Conservation (phyloP, 805 yeast species). For the Cyberlindnera mycetangii region DNA sequence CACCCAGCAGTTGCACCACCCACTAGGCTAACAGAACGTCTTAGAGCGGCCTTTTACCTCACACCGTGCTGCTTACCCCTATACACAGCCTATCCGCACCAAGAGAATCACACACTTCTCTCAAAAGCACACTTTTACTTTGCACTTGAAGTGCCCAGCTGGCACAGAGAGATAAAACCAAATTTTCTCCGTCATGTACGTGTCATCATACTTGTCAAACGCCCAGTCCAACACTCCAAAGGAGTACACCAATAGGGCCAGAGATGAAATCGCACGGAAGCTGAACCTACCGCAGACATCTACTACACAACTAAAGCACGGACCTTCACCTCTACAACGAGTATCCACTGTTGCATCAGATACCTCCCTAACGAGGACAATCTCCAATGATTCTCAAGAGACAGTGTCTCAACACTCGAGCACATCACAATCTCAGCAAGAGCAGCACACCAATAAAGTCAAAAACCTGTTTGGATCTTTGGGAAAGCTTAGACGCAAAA, state of each 20-base stretch:
- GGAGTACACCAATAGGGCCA: slow-evolving; percentile 30
- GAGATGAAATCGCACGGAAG: slow-evolving; percentile 29
- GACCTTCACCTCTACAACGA: slow-evolving; percentile 29
- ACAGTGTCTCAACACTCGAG: slow-evolving; percentile 13
- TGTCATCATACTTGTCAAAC: slow-evolving; percentile 21
- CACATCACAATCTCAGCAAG: background rate
- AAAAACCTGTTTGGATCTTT: slow-evolving; percentile 13
- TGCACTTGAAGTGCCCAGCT: background rate
- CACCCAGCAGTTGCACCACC: background rate
- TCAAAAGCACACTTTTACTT: background rate
- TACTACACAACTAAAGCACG: slow-evolving; percentile 23
- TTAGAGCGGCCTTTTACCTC: no score
- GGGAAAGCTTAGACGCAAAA: slow-evolving; percentile 17
- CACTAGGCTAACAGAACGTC: no score
- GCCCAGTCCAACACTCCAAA: slow-evolving; percentile 27
- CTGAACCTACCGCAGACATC: slow-evolving; percentile 17
- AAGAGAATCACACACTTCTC: background rate
- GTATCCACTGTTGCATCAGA: slow-evolving; percentile 27
- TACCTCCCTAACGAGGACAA: slow-evolving; percentile 21
- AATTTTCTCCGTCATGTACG: slow-evolving; percentile 20
- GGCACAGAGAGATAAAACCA: background rate
- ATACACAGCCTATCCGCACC: background rate
- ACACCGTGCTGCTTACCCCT: background rate
- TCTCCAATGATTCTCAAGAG: slow-evolving; percentile 23
- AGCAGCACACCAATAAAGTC: slow-evolving; percentile 8